Evolutionary conservation across 352 stramenopile genomes (phyloP).

Genomic region (Globisporangium spiculum): DNA sequence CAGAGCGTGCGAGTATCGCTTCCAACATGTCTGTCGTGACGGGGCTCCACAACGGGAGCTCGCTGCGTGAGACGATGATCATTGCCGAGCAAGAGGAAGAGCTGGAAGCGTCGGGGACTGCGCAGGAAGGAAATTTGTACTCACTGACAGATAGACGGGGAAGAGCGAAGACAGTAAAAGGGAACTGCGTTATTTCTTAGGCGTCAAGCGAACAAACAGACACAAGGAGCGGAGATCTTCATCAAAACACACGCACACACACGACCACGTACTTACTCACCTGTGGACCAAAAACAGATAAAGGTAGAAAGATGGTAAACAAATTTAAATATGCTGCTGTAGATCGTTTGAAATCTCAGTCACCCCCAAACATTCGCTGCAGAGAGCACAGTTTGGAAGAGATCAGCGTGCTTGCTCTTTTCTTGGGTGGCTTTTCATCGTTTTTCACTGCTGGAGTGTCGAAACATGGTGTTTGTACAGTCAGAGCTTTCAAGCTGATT

Average conservation of each 20-base stretch:
- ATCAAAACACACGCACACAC: not conserved
- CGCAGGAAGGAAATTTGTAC: slow-evolving; percentile 1
- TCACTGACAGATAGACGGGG: slow-evolving; percentile 17
- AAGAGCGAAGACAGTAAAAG: slow-evolving; percentile 12
- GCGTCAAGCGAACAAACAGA: not conserved
- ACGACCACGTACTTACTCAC: not conserved
- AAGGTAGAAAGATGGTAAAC: not conserved
- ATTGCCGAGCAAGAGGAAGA: slow-evolving; percentile 70
- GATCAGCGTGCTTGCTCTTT: not conserved
- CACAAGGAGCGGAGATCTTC: not conserved
- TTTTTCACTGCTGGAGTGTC: not conserved
- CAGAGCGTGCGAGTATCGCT: slow-evolving; percentile 55
- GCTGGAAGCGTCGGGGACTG: slow-evolving; percentile 6
- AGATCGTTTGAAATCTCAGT: not conserved
- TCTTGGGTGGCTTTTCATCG: not conserved
- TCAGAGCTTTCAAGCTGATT: not conserved
- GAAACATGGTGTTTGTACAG: not conserved
- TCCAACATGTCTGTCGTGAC: slow-evolving; percentile 61
- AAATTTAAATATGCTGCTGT: not conserved
- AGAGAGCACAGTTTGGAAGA: slow-evolving; percentile 30
- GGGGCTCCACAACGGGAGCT: slow-evolving; percentile 45
- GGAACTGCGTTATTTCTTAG: slow-evolving; percentile 26
- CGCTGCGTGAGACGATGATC: slow-evolving; percentile 61
- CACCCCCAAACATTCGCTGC: slow-evolving; percentile 49
- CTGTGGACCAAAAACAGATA: not conserved